Evolutionary conservation across 2,329 filamentous ascomycete species (phyloP).

Genomic region (Aspergillus ochraceus): DNA sequence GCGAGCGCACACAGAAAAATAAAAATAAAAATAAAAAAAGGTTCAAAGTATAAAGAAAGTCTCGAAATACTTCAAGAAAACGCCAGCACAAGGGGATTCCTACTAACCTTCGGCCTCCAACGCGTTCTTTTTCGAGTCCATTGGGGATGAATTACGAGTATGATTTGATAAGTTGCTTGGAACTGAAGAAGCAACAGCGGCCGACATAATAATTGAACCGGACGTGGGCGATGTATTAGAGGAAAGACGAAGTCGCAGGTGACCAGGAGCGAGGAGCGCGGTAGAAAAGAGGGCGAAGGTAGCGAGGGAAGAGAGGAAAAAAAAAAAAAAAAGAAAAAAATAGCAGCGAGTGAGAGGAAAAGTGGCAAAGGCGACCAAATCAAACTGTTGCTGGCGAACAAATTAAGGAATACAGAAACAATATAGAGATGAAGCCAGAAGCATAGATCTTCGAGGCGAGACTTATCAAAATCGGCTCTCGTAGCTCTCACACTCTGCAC

Average conservation of each 20-base stretch:
- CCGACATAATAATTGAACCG: slow-evolving; percentile 36
- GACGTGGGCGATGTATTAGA: slow-evolving; percentile 17
- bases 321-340: slow-evolving; percentile 13
- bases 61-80: slow-evolving; percentile 7
- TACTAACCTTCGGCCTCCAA: slow-evolving; percentile 43
- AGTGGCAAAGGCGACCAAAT: slow-evolving; percentile 11
- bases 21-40: background rate
- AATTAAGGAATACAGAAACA: background rate
- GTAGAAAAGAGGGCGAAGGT: slow-evolving; percentile 23
- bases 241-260: slow-evolving; percentile 17
- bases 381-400: slow-evolving; percentile 11
- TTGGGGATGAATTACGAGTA: slow-evolving; percentile 40
- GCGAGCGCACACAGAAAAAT: background rate
- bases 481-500: slow-evolving; percentile 12
- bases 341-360: slow-evolving; percentile 18
- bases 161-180: slow-evolving; percentile 30
- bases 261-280: slow-evolving; percentile 15
- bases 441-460: background rate
- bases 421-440: slow-evolving; percentile 5
- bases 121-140: slow-evolving; percentile 44
- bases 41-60: slow-evolving; percentile 15
- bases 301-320: slow-evolving; percentile 14
- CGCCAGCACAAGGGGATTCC: slow-evolving; percentile 13
- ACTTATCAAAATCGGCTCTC: slow-evolving; percentile 6
- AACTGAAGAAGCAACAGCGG: slow-evolving; percentile 38